Evolutionary conservation across 176 grass and related monocot species (phyloP).

Genomic region (Puccinellia tenuiflora): DNA sequence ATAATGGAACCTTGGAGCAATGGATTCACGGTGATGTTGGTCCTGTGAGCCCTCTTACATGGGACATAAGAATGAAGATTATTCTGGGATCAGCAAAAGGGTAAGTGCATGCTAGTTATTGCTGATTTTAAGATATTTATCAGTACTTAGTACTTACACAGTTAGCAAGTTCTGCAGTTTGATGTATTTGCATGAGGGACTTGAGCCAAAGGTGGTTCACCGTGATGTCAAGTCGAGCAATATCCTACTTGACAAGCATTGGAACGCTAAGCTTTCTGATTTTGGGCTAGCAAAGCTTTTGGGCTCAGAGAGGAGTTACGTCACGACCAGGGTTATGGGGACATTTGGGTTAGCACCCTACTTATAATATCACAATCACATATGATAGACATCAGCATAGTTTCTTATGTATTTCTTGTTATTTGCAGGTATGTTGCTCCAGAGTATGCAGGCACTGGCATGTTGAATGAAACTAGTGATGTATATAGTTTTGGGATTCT

Average conservation of each 20-base stretch:
- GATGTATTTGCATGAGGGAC: conserved; percentile 95
- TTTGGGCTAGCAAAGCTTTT: conserved; percentile 94
- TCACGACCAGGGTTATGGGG: conserved; percentile 96
- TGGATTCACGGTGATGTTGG: conserved; percentile 96
- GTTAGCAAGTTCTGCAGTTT: conserved; percentile 45
- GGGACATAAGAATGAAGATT: conserved; percentile 84
- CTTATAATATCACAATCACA: neutral
- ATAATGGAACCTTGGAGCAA: conserved; percentile 97
- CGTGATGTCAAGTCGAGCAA: conserved; percentile 98
- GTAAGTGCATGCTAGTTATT: conserved; percentile 23
- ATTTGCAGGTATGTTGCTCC: conserved; percentile 86
- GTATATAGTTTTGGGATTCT: conserved; percentile 98
- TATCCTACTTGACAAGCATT: conserved; percentile 87
- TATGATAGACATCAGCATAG: neutral
- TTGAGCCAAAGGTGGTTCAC: conserved; percentile 97
- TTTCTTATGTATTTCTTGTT: conserved; percentile 19
- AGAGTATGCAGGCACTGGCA: conserved; percentile 94
- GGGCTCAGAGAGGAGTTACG: conserved; percentile 85
- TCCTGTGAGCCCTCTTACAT: conserved; percentile 84
- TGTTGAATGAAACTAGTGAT: conserved; percentile 96
- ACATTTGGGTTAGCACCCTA: conserved; percentile 70
- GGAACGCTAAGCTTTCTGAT: conserved; percentile 96
- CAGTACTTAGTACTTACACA: conserved; percentile 5
- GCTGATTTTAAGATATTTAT: neutral
- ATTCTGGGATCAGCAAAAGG: conserved; percentile 95